Conservation (phyloP, 139 green algal species). For the Coelastrella sp. region DNA sequence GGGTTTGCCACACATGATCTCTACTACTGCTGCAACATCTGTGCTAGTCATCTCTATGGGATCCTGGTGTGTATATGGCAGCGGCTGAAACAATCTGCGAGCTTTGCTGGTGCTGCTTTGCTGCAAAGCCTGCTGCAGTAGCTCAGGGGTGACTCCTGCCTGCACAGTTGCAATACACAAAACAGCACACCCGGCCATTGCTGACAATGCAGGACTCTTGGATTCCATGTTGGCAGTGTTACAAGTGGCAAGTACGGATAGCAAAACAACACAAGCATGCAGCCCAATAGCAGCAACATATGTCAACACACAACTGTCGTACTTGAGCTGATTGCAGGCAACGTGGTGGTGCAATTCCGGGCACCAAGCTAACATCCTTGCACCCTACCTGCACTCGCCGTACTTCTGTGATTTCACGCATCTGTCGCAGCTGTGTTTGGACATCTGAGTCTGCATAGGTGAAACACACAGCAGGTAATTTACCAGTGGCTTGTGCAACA, state of each 20-base stretch:
- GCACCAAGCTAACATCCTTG: background rate
- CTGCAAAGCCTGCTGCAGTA: slow-evolving; percentile 13
- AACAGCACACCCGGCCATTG: background rate
- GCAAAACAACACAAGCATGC: background rate
- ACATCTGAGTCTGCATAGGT: slow-evolving; percentile 1
- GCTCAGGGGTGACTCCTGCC: background rate
- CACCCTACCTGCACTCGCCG: slow-evolving; percentile 21
- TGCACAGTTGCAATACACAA: background rate
- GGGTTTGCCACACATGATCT: slow-evolving; percentile 59
- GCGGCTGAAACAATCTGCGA: slow-evolving; percentile 33
- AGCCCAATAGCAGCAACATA: no score
- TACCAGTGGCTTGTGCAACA: no score
- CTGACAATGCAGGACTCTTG: background rate
- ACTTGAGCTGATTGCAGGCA: background rate
- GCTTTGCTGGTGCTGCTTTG: background rate
- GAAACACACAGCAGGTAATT: background rate
- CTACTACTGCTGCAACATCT: slow-evolving; percentile 67
- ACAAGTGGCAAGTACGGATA: background rate
- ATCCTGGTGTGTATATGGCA: slow-evolving; percentile 69
- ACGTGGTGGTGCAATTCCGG: no score
- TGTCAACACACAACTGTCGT: no score
- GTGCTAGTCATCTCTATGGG: slow-evolving; percentile 38
- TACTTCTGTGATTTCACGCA: slow-evolving; percentile 20
- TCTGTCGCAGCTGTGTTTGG: slow-evolving; percentile 4
- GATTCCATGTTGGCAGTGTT: background rate